Conservation (phyloP, 768 basidiomycete genomes). For the Amanita polypyramis region DNA sequence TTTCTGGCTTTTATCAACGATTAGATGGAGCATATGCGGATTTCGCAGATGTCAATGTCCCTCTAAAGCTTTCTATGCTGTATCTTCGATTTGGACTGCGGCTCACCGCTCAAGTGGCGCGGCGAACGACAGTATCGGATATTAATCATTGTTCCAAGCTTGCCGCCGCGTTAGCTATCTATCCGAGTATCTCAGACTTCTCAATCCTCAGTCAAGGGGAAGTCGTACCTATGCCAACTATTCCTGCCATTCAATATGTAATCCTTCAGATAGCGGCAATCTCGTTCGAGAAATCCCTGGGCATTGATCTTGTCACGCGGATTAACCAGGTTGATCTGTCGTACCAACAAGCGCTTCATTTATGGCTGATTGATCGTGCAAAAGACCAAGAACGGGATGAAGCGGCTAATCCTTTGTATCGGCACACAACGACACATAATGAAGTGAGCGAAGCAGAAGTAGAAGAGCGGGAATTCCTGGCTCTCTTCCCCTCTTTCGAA, state of each 20-base stretch:
- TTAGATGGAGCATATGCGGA: conserved; percentile 58
- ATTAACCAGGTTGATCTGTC: conserved; percentile 31
- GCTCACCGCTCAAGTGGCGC: conserved; percentile 22
- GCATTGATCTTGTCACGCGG: conserved; percentile 21
- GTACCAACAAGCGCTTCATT: conserved; percentile 63
- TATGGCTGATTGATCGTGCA: conserved; percentile 78
- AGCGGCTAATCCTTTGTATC: conserved; percentile 69
- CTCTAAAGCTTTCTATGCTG: conserved; percentile 56
- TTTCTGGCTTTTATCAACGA: conserved; percentile 68
- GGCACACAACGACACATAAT: conserved; percentile 42
- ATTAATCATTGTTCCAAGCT: conserved; percentile 14
- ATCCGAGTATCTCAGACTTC: conserved; percentile 36
- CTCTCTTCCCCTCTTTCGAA: conserved; percentile 81
- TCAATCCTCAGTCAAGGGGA: conserved; percentile 14
- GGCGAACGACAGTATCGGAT: conserved; percentile 11
- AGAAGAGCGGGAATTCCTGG: conserved; percentile 76
- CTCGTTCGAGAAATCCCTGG: conserved; percentile 31
- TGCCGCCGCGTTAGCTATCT: conserved; percentile 12
- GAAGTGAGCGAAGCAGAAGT: conserved; percentile 57
- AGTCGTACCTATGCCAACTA: conserved; percentile 12
- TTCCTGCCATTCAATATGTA: conserved; percentile 29
- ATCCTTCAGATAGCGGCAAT: conserved; percentile 40
- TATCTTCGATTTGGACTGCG: conserved; percentile 68
- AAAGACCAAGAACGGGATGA: conserved; percentile 54
- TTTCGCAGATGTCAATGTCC: conserved; percentile 57